phyloP scores from a whole-genome alignment of 2,329 filamentous ascomycete genomes.

The Epichloe brachyelytri region DNA sequence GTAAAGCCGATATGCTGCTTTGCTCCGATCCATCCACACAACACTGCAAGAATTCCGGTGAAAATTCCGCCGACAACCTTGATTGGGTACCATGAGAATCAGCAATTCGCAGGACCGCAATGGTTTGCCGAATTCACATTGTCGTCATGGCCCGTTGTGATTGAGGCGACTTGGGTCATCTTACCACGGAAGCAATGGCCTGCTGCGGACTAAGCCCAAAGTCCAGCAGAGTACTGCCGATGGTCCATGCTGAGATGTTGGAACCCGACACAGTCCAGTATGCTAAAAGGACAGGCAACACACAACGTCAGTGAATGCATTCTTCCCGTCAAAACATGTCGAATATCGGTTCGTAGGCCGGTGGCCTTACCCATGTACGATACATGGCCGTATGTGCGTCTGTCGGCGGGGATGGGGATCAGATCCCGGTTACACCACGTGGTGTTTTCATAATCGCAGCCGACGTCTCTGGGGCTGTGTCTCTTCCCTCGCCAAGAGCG shows the following conservation, averaged over 20 bases:
- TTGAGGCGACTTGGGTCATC: neutral
- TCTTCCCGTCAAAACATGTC: too few relatives aligned
- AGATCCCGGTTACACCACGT: slow-evolving; percentile 20
- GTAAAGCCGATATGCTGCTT: slow-evolving; percentile 16
- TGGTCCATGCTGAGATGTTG: slow-evolving; percentile 14
- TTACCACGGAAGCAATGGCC: slow-evolving; percentile 13
- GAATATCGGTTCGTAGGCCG: too few relatives aligned
- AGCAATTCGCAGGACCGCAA: neutral
- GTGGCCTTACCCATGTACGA: slow-evolving; percentile 14
- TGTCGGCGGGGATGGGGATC: slow-evolving; percentile 16
- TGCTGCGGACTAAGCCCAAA: slow-evolving; percentile 16
- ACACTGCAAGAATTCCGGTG: slow-evolving; percentile 10
- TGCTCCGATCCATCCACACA: slow-evolving; percentile 13
- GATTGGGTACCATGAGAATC: neutral
- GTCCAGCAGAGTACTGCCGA: slow-evolving; percentile 13
- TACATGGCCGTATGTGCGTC: slow-evolving; percentile 14
- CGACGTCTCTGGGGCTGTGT: slow-evolving; percentile 13
- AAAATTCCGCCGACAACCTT: slow-evolving; percentile 11
- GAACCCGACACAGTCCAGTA: slow-evolving; percentile 14
- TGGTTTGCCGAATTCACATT: neutral
- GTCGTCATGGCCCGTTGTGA: neutral
- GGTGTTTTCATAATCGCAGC: slow-evolving; percentile 18
- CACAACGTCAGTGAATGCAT: too few relatives aligned
- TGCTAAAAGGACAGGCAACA: slow-evolving; percentile 2
- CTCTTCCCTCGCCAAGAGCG: neutral